Percentiles rank a stretch among this genome's conserved stretches.
Conservation (phyloP, 768 basidiomycete genomes). For the Hirschioporus abietinus region DNA sequence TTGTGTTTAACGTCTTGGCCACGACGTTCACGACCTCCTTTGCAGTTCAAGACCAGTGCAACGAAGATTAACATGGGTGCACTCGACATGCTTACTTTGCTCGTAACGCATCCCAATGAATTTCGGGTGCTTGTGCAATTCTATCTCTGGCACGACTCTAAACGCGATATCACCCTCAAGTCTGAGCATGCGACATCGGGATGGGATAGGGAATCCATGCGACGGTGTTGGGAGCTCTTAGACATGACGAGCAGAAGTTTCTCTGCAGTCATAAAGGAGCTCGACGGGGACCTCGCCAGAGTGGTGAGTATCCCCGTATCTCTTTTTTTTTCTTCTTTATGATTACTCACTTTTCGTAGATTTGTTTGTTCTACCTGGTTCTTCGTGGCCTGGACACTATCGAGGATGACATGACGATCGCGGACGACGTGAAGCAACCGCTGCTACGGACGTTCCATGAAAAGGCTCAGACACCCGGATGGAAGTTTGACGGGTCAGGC, state of each 20-base stretch:
- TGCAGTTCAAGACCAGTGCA: neutral
- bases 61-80: slow-evolving; percentile 38
- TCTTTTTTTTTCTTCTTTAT: slow-evolving; percentile 7
- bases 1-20: neutral
- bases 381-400: slow-evolving; percentile 94
- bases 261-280: slow-evolving; percentile 88
- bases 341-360: slow-evolving; percentile 37
- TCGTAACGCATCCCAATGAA: slow-evolving; percentile 78
- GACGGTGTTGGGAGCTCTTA: slow-evolving; percentile 83
- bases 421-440: slow-evolving; percentile 81
- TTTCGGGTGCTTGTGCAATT: slow-evolving; percentile 81
- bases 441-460: slow-evolving; percentile 78
- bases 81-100: slow-evolving; percentile 56
- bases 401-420: slow-evolving; percentile 97
- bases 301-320: slow-evolving; percentile 52
- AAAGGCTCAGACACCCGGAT: slow-evolving; percentile 75
- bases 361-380: slow-evolving; percentile 93
- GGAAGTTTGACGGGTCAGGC: slow-evolving; percentile 78
- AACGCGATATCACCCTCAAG: slow-evolving; percentile 74
- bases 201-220: slow-evolving; percentile 85
- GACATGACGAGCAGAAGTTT: slow-evolving; percentile 90
- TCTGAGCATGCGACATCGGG: slow-evolving; percentile 75
- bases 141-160: slow-evolving; percentile 73
- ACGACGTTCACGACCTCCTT: neutral
- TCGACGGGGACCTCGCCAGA: slow-evolving; percentile 91